These are phyloP conservation scores for Pancytospora philotis DNA, from an alignment of 371 early-diverging fungal species.

Conservation along the genomic window DNA sequence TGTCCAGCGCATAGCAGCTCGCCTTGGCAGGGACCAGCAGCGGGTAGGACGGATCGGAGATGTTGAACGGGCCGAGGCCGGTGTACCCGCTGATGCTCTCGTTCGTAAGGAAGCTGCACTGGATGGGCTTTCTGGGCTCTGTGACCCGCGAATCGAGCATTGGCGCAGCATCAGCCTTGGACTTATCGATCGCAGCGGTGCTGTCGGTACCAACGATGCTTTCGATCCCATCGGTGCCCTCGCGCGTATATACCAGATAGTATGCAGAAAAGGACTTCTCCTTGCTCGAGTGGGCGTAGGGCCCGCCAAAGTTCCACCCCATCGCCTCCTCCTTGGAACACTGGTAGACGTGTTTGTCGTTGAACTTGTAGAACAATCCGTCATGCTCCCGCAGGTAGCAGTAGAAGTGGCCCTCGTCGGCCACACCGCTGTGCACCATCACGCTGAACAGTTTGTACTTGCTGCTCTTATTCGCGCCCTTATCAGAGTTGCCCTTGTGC, in stretches of 20 bases:
- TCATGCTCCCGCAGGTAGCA: conserved; percentile 65
- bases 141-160: background rate
- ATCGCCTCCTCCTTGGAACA: conserved; percentile 73
- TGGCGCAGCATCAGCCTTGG: too few relatives aligned
- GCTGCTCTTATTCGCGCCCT: background rate
- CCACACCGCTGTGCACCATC: conserved; percentile 85
- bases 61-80: conserved; percentile 20
- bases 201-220: background rate
- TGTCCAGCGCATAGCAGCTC: conserved; percentile 5
- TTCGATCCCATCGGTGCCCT: conserved; percentile 2
- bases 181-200: background rate
- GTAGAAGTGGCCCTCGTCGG: conserved; percentile 90
- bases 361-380: conserved; percentile 77
- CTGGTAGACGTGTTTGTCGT: conserved; percentile 84
- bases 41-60: conserved; percentile 1
- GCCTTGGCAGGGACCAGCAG: background rate
- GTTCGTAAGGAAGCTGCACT: background rate
- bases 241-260: conserved; percentile 54
- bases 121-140: background rate
- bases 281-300: conserved; percentile 44
- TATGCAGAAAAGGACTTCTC: conserved; percentile 52
- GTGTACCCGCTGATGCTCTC: background rate
- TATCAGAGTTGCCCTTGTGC: conserved; percentile 10
- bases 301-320: conserved; percentile 68
- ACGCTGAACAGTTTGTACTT: conserved; percentile 63